A percentile compares a stretch with the other conserved stretches of the same genome.
Evolutionary conservation across 352 stramenopile genomes (phyloP).

Genomic region (Globisporangium echinulatum): DNA sequence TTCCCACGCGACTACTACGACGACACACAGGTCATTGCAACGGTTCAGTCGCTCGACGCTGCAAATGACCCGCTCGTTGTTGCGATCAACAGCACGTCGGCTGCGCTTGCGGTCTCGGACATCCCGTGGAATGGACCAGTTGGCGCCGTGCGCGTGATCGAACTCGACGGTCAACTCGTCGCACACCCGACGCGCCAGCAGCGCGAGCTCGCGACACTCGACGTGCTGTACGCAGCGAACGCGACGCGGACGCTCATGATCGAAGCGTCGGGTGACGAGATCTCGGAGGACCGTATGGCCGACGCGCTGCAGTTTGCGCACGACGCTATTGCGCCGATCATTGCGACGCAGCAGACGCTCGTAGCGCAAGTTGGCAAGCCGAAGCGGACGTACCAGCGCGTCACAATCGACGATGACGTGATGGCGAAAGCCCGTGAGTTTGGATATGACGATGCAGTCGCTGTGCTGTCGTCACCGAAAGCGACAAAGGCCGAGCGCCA

Average conservation of each 20-base stretch:
- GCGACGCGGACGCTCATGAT: conserved; percentile 83
- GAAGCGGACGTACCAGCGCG: conserved; percentile 56
- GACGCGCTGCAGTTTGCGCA: conserved; percentile 80
- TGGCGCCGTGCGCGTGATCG: conserved; percentile 83
- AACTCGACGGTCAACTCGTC: conserved; percentile 85
- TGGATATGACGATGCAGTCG: conserved; percentile 36
- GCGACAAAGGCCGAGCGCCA: conserved; percentile 58
- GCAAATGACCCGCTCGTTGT: conserved; percentile 84
- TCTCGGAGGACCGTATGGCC: conserved; percentile 63
- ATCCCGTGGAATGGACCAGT: conserved; percentile 89
- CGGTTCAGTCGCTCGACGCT: conserved; percentile 82
- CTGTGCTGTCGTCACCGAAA: conserved; percentile 24
- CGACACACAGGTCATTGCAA: conserved; percentile 93
- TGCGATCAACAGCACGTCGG: conserved; percentile 86
- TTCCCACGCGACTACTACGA: conserved; percentile 93
- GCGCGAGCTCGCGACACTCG: conserved; percentile 60
- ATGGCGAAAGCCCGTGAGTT: conserved; percentile 51
- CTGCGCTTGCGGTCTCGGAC: conserved; percentile 77
- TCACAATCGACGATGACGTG: conserved; percentile 43
- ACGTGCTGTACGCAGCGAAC: conserved; percentile 84
- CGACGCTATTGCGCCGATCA: conserved; percentile 36
- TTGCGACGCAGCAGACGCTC: conserved; percentile 59
- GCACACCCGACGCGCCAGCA: conserved; percentile 86
- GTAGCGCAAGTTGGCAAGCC: conserved; percentile 44
- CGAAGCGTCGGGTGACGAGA: conserved; percentile 75